Conservation (phyloP, 208 protist genomes). For the Phytomonas sp. region DNA sequence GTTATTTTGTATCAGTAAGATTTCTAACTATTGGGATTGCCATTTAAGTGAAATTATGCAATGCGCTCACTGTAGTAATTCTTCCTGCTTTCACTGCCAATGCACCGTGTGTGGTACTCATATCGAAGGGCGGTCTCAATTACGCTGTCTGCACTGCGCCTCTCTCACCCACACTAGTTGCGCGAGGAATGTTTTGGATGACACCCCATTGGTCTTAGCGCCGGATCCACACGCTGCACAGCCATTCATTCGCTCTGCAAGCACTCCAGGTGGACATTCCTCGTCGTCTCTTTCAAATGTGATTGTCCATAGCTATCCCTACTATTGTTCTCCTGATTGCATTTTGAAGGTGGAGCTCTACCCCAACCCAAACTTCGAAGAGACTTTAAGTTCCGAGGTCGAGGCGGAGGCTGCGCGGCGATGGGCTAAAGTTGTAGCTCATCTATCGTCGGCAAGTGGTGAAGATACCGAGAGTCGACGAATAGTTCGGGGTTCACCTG, state of each 20-base stretch:
- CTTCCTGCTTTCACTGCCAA: slow-evolving; percentile 29
- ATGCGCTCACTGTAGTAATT: background rate
- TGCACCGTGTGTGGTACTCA: slow-evolving; percentile 43
- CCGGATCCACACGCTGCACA: background rate
- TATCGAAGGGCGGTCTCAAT: slow-evolving; percentile 12
- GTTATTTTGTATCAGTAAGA: background rate
- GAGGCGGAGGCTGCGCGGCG: slow-evolving; percentile 26
- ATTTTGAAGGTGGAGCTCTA: slow-evolving; percentile 33
- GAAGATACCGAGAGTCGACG: background rate
- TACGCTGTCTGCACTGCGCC: slow-evolving; percentile 29
- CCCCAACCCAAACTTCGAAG: slow-evolving; percentile 39
- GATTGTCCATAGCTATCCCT: slow-evolving; percentile 18
- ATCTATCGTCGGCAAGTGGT: background rate
- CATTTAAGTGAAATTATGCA: background rate
- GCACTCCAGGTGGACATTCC: background rate
- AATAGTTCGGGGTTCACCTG: background rate
- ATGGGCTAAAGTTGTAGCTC: slow-evolving; percentile 9
- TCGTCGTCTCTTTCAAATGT: slow-evolving; percentile 10
- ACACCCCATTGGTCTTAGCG: background rate
- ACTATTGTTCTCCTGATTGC: slow-evolving; percentile 47
- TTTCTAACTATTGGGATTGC: background rate
- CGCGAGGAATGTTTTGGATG: slow-evolving; percentile 17
- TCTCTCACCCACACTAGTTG: slow-evolving; percentile 41
- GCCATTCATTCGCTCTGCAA: background rate
- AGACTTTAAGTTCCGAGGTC: slow-evolving; percentile 23